Conservation (phyloP, 169 alveolate genomes). For the Plasmodium yoelii region DNA sequence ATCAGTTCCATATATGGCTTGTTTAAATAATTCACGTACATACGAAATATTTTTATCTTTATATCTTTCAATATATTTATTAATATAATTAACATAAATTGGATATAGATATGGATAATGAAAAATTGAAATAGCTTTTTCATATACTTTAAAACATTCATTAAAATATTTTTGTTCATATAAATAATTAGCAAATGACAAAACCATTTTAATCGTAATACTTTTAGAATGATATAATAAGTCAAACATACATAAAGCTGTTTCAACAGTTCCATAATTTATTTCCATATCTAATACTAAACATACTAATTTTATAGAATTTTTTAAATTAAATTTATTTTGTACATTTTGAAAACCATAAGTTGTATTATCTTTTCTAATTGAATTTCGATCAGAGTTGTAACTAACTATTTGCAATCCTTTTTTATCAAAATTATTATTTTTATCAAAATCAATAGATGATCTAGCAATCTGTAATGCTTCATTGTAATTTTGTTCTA, state of each 20-base stretch:
- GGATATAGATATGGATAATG: constrained; percentile 91
- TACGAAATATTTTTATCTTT: constrained; percentile 89
- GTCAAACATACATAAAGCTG: constrained; percentile 36
- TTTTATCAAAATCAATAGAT: constrained; percentile 17
- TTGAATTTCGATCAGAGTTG: not conserved
- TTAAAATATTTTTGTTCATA: constrained; percentile 86
- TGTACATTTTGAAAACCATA: not conserved
- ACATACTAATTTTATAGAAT: constrained; percentile 36
- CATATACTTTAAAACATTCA: constrained; percentile 90
- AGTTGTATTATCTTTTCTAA: not conserved
- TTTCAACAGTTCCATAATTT: constrained; percentile 68
- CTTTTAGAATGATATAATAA: constrained; percentile 82
- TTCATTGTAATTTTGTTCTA: constrained; percentile 42
- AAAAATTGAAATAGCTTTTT: constrained; percentile 87
- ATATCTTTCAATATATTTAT: constrained; percentile 86
- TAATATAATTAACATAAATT: constrained; percentile 87
- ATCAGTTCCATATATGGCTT: constrained; percentile 77
- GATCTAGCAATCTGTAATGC: constrained; percentile 50
- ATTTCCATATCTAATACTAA: constrained; percentile 64
- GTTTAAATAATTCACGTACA: constrained; percentile 90
- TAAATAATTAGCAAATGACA: constrained; percentile 83
- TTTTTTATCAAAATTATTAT: not conserved
- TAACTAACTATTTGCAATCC: not conserved
- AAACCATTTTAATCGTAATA: constrained; percentile 81
- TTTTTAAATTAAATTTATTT: constrained; percentile 15